Evolutionary conservation across 805 yeast species (phyloP), one percentile per base, ranked within the genome.

Genomic region (Wickerhamiella nectarea): DNA sequence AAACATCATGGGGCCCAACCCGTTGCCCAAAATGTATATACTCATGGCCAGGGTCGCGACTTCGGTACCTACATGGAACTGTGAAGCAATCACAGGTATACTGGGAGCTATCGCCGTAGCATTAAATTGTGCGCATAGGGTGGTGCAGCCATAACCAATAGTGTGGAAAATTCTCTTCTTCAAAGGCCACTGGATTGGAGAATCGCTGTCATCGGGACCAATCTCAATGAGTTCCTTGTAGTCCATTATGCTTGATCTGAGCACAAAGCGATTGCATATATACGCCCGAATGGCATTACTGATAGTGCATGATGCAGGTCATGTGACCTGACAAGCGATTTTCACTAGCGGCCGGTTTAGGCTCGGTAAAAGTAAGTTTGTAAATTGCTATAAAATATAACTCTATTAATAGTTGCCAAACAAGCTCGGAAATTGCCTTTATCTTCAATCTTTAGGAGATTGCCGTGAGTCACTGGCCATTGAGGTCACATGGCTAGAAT

Each of bases 21-120:
- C 81, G 52, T 76, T 75, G 8, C 80, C 82, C 21, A 75, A 50
- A 6, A 76, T 76, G 49, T 70, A 77, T 29, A 74, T 48, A 0
- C 78, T 60, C 51, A 77, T 62, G 3, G 77, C 75, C 28, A 77
- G 59, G 0, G 69, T 60, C 0, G 75, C 74, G 5, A 65, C 64
- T 4, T 66, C 68, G 21, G 58, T 58, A 10, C 69, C 60, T 5
- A 71, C 66, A n/a, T 58, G 48, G 50, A 74, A 72, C 35, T 73
- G 70, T 21, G 58, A 56, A 56, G 62, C 65, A 21, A 76, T 54
- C n/a, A 62, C 57, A 14, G 55, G 61, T 25, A 68, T 59, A 17
- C 74, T 72, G 0, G 80, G 79, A 0, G 78, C 66, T 47, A 70
- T 67, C 24, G 74, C 63, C 0, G 55, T 43, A 3, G 80, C 71